phyloP scores from a whole-genome alignment of 306 rosid species.

The Gillenia trifoliata region DNA sequence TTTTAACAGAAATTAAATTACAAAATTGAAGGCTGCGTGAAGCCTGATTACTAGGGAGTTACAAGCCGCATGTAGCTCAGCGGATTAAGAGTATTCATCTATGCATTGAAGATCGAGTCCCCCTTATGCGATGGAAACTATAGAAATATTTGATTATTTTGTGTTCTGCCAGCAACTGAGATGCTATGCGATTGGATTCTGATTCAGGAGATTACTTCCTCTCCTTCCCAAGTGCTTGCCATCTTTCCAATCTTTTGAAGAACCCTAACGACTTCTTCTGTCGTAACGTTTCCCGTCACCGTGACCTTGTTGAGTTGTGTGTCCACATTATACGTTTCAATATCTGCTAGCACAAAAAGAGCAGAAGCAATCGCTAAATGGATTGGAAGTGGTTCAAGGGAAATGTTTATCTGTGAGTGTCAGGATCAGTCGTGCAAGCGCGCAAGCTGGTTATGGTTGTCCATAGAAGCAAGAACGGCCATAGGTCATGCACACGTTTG shows the following conservation, averaged over 20 bases:
- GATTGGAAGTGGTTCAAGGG: background rate
- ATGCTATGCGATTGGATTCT: background rate
- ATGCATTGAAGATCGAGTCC: too few relatives aligned
- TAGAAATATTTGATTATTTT: too few relatives aligned
- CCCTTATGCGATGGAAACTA: too few relatives aligned
- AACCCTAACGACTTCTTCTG: constrained; percentile 55
- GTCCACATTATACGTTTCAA: constrained; percentile 72
- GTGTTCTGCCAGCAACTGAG: too few relatives aligned
- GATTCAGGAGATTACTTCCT: background rate
- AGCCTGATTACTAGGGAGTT: background rate
- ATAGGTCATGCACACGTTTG: too few relatives aligned
- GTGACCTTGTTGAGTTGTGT: constrained; percentile 62
- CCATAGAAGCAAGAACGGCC: too few relatives aligned
- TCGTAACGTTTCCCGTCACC: constrained; percentile 67
- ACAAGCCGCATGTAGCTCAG: background rate
- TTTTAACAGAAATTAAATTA: background rate
- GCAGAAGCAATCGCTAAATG: background rate
- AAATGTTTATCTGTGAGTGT: background rate
- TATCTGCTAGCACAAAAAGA: constrained; percentile 37
- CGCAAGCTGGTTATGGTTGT: too few relatives aligned
- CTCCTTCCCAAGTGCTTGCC: constrained; percentile 54
- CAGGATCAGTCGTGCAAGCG: too few relatives aligned
- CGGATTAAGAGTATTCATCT: too few relatives aligned
- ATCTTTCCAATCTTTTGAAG: constrained; percentile 63
- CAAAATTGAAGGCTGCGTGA: constrained; percentile 5